Conservation (phyloP, 495 filamentous ascomycete genomes). For the Podospora conica region DNA sequence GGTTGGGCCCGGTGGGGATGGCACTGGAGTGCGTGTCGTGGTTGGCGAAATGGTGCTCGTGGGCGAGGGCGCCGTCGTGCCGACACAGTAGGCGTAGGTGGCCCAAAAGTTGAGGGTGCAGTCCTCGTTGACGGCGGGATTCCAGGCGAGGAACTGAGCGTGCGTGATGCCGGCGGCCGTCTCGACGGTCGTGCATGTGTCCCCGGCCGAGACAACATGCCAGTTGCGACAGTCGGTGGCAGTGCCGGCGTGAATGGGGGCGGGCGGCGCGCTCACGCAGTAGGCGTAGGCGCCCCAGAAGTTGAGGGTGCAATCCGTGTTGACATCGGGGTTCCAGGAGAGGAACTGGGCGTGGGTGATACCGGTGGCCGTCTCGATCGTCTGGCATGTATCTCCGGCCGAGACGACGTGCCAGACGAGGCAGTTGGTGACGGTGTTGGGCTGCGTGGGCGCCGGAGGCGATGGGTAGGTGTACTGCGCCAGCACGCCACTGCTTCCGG, state of each 20-base stretch:
- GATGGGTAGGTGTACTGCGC: neutral
- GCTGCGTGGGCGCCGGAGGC: neutral
- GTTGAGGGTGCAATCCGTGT: conserved; percentile 9
- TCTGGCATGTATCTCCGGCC: conserved; percentile 9
- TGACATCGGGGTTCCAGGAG: conserved; percentile 20
- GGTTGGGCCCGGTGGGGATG: conserved; percentile 4
- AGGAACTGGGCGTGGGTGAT: conserved; percentile 18
- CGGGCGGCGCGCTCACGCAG: conserved; percentile 3
- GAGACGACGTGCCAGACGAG: conserved; percentile 13
- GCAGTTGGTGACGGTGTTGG: neutral
- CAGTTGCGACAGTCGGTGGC: conserved; percentile 6
- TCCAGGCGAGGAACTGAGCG: conserved; percentile 18
- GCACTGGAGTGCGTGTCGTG: conserved; percentile 3
- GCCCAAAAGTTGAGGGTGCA: conserved; percentile 20
- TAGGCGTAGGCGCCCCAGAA: conserved; percentile 15
- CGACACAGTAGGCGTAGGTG: conserved; percentile 5
- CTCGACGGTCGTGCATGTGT: conserved; percentile 10
- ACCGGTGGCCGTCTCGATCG: conserved; percentile 1
- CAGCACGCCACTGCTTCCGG: neutral
- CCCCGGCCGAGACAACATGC: conserved; percentile 10
- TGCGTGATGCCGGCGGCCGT: conserved; percentile 10
- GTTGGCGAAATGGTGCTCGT: conserved; percentile 5
- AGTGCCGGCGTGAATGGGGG: neutral
- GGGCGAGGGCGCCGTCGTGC: neutral
- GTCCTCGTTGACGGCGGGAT: conserved; percentile 15